phyloP scores from a whole-genome alignment of 345 rosid genomes.

The Schrenkiella parvula region DNA sequence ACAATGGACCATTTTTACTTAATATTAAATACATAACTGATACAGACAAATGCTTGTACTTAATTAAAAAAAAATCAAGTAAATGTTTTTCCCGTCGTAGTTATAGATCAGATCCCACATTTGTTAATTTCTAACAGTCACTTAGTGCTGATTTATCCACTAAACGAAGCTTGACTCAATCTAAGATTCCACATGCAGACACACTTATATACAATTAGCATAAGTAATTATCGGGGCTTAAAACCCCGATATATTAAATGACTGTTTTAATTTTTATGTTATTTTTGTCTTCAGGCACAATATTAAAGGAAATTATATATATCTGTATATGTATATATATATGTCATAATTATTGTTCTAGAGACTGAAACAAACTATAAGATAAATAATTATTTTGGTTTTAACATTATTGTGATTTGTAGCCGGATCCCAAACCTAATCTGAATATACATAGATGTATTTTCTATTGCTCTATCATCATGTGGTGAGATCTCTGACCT shows the following conservation, averaged over 20 bases:
- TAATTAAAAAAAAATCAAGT: not conserved
- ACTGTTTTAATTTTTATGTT: not conserved
- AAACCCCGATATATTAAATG: not conserved
- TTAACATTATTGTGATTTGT: not conserved
- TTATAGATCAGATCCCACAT: constrained; percentile 16
- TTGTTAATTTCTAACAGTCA: constrained; percentile 1
- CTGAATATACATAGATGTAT: not conserved
- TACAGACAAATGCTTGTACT: constrained; percentile 26
- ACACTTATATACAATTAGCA: not conserved
- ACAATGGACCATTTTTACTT: constrained; percentile 21
- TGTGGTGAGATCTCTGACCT: constrained; percentile 32
- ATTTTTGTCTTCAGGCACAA: not conserved
- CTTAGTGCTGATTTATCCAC: constrained; percentile 9
- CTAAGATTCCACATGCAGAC: constrained; percentile 7
- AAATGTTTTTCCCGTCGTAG: constrained; percentile 11
- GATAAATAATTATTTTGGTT: not conserved
- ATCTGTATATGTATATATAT: not conserved
- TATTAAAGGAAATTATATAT: not conserved
- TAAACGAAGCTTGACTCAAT: constrained; percentile 10
- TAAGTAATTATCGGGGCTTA: too few species aligned
- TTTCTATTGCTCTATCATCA: constrained; percentile 11
- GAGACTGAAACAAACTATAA: not conserved
- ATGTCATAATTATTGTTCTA: not conserved
- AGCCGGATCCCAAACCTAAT: not conserved
- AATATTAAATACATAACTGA: not conserved